phyloP scores from a whole-genome alignment of 768 basidiomycete species.

The Coprinopsis marcescibilis region DNA sequence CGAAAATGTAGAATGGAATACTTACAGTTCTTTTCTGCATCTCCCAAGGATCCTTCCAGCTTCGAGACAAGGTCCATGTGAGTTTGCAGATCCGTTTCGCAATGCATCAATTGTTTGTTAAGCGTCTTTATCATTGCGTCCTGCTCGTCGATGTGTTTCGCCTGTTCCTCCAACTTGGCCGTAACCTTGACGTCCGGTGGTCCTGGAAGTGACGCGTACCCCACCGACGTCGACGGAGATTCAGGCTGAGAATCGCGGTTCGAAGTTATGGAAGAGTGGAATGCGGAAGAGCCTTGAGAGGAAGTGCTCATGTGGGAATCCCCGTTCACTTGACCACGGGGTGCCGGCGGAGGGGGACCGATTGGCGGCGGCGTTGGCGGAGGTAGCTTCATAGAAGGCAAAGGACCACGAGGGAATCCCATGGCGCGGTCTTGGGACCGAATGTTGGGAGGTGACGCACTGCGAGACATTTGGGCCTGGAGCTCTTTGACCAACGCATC shows the following conservation, averaged over 20 bases:
- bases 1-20: slow-evolving; percentile 16
- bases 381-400: slow-evolving; percentile 72
- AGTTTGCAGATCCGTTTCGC: slow-evolving; percentile 84
- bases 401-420: slow-evolving; percentile 50
- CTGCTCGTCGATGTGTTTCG: slow-evolving; percentile 75
- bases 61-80: slow-evolving; percentile 87
- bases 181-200: slow-evolving; percentile 59
- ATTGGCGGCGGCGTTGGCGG: slow-evolving; percentile 86
- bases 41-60: slow-evolving; percentile 80
- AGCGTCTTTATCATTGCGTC: slow-evolving; percentile 90
- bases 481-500: slow-evolving; percentile 71
- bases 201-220: too few relatives aligned
- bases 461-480: slow-evolving; percentile 65
- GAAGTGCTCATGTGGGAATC: slow-evolving; percentile 55
- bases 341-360: slow-evolving; percentile 79
- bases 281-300: slow-evolving; percentile 50
- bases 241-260: slow-evolving; percentile 59
- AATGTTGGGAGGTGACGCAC: slow-evolving; percentile 49
- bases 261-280: slow-evolving; percentile 46
- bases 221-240: too few relatives aligned
- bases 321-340: slow-evolving; percentile 40
- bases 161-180: slow-evolving; percentile 63
- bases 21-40: slow-evolving; percentile 91
- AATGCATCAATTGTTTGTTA: slow-evolving; percentile 91
- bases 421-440: slow-evolving; percentile 50